These are phyloP conservation scores for Lepidium campestre DNA, from an alignment of 441 rosid species.

Conservation along the genomic window DNA sequence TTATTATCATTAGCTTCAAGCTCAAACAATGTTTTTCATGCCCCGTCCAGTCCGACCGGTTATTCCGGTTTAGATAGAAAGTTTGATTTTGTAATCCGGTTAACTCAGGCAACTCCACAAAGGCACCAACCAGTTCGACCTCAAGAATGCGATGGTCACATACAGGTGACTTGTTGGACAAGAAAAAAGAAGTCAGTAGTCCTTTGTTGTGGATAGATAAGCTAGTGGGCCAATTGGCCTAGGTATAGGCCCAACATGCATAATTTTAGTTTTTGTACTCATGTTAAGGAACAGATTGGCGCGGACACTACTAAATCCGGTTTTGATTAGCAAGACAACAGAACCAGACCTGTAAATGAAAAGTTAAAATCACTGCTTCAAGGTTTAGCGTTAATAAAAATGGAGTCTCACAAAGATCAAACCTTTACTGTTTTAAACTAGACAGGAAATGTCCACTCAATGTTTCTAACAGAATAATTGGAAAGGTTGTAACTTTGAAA, in stretches of 20 bases:
- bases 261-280: not conserved
- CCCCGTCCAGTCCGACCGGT: too few species aligned
- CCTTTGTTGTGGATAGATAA: too few species aligned
- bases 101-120: too few species aligned
- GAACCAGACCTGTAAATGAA: not conserved
- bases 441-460: not conserved
- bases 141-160: not conserved
- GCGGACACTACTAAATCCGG: not conserved
- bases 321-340: not conserved
- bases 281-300: not conserved
- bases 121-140: too few species aligned
- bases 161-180: not conserved
- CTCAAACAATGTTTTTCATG: too few species aligned
- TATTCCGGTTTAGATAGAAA: too few species aligned
- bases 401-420: not conserved
- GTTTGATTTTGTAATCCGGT: too few species aligned
- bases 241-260: not conserved
- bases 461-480: not conserved
- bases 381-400: not conserved
- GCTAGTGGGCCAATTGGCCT: not conserved
- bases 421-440: slow-evolving; percentile 7
- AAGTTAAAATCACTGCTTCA: not conserved
- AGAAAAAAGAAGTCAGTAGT: too few species aligned
- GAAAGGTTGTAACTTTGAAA: slow-evolving; percentile 8
- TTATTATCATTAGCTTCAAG: not conserved